These are phyloP conservation scores for Cladosporium sp. DNA, from an alignment of 2,329 filamentous ascomycete species.

Conservation along the genomic window DNA sequence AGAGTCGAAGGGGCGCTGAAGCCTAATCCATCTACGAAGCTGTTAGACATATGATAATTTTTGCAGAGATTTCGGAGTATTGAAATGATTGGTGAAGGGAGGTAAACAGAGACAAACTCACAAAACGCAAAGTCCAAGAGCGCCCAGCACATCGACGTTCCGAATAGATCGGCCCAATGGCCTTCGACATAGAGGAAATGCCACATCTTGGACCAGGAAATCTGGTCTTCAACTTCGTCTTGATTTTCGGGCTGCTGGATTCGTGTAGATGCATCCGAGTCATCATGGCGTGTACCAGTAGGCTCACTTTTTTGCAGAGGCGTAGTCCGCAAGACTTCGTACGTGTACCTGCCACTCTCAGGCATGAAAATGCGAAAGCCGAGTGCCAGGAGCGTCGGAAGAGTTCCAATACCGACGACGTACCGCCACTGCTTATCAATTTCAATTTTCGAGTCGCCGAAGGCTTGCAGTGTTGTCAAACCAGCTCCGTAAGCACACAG, in stretches of 20 bases:
- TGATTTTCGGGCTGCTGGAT: not conserved
- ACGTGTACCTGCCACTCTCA: conserved; percentile 34
- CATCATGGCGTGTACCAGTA: not conserved
- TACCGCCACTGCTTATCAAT: conserved; percentile 36
- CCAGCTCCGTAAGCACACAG: conserved; percentile 23
- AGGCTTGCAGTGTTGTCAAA: conserved; percentile 17
- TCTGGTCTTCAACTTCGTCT: conserved; percentile 9
- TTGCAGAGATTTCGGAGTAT: not conserved
- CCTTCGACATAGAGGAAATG: conserved; percentile 15
- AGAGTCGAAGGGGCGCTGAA: conserved; percentile 17
- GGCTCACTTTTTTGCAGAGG: conserved; percentile 23
- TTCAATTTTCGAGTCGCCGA: conserved; percentile 22
- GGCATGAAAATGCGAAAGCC: conserved; percentile 36
- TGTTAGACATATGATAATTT: not conserved
- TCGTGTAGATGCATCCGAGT: not conserved
- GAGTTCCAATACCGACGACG: conserved; percentile 34
- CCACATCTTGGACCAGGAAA: conserved; percentile 8
- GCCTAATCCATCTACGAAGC: conserved; percentile 13
- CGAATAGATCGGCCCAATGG: conserved; percentile 15
- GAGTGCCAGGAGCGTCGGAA: conserved; percentile 33
- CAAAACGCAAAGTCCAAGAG: conserved; percentile 15
- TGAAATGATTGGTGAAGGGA: not conserved
- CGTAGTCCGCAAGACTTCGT: conserved; percentile 20
- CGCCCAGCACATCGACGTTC: conserved; percentile 16
- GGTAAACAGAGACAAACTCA: not conserved